These are phyloP conservation scores for Schwanniomyces pseudopolymorphus DNA, from an alignment of 805 yeast species.

Conservation along the genomic window DNA sequence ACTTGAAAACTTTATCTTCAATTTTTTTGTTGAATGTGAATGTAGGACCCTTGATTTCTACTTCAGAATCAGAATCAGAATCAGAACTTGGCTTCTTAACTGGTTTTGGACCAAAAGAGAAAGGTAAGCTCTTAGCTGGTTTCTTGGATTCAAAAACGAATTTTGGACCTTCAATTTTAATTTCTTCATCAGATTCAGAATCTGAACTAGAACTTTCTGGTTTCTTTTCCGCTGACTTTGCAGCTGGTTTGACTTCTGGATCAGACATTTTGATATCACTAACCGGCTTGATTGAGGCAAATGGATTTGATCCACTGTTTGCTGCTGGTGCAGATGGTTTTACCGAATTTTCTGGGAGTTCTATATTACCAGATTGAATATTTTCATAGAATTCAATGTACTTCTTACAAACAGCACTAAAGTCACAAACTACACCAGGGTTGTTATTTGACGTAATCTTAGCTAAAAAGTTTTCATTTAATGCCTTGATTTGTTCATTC, in stretches of 20 bases:
- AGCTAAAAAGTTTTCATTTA: conserved; percentile 58
- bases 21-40: conserved; percentile 48
- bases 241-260: conserved; percentile 4
- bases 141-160: conserved; percentile 30
- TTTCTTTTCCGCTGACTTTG: background rate
- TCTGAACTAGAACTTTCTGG: conserved; percentile 22
- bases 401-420: conserved; percentile 55
- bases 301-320: background rate
- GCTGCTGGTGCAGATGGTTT: background rate
- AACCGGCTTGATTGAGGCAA: background rate
- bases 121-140: conserved; percentile 34
- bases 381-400: conserved; percentile 53
- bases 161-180: conserved; percentile 36
- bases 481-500: conserved; percentile 56
- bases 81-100: conserved; percentile 34
- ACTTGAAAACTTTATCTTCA: conserved; percentile 33
- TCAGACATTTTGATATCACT: background rate
- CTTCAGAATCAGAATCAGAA: conserved; percentile 58
- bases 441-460: conserved; percentile 43
- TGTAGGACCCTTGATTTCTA: conserved; percentile 72
- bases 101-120: conserved; percentile 35
- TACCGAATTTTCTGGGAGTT: background rate
- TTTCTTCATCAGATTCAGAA: conserved; percentile 25
- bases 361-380: conserved; percentile 6
- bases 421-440: conserved; percentile 52